These are phyloP conservation scores for Ustilago shanxiensis DNA, from an alignment of 1,284 basidiomycete genomes.

Conservation along the genomic window DNA sequence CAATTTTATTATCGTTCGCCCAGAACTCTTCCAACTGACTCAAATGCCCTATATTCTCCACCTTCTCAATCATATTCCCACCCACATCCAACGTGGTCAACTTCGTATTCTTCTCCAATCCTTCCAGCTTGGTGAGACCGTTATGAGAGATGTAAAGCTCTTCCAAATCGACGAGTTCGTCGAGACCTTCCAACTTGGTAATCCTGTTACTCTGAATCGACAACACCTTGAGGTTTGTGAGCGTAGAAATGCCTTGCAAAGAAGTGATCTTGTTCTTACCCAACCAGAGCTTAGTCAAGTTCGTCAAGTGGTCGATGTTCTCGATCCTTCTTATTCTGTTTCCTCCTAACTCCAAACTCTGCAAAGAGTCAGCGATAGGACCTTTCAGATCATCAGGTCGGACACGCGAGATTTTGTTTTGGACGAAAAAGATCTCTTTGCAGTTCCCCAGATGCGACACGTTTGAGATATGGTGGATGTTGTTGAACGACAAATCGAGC, in stretches of 20 bases:
- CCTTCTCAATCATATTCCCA: conserved; percentile 82
- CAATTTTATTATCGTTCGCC: conserved; percentile 90
- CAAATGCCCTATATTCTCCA: conserved; percentile 86
- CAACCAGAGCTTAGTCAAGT: conserved; percentile 92
- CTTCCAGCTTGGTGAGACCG: conserved; percentile 86
- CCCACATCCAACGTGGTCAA: conserved; percentile 89
- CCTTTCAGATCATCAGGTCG: conserved; percentile 74
- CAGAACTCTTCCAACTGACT: conserved; percentile 87
- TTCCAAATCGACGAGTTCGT: conserved; percentile 75
- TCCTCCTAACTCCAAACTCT: conserved; percentile 90
- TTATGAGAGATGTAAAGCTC: conserved; percentile 96
- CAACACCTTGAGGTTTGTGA: conserved; percentile 70
- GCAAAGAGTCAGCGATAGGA: conserved; percentile 76
- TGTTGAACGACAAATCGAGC: conserved; percentile 95
- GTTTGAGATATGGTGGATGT: conserved; percentile 75
- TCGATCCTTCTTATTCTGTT: conserved; percentile 92
- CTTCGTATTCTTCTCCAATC: conserved; percentile 76
- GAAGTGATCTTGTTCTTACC: conserved; percentile 77
- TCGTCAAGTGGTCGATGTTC: conserved; percentile 82
- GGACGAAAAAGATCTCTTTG: conserved; percentile 89
- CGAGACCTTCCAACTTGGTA: conserved; percentile 83
- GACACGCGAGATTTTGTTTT: conserved; percentile 91
- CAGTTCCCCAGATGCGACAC: conserved; percentile 75
- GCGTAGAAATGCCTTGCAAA: conserved; percentile 40
- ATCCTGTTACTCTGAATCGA: conserved; percentile 92